Evolutionary conservation across 768 basidiomycete species (phyloP).

Genomic region (Suillus plorans): DNA sequence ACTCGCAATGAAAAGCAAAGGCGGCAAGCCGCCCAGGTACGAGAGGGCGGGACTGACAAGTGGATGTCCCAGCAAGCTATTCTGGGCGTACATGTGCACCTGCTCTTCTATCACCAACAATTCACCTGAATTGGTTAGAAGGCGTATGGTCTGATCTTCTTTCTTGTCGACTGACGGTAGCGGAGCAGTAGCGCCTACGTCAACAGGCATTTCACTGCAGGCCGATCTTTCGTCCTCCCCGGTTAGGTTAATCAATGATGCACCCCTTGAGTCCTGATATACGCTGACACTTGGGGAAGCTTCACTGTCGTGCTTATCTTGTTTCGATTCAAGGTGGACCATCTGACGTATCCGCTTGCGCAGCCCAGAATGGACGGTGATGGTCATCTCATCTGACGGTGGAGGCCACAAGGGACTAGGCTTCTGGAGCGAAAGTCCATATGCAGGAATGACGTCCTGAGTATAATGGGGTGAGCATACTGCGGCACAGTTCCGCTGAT

Average conservation of each 20-base stretch:
- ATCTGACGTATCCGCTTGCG: slow-evolving; percentile 61
- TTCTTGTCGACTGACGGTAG: slow-evolving; percentile 38
- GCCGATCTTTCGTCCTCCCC: slow-evolving; percentile 12
- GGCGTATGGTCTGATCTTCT: slow-evolving; percentile 43
- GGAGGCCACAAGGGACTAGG: slow-evolving; percentile 80
- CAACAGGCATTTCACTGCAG: slow-evolving; percentile 36
- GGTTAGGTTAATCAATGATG: slow-evolving; percentile 12
- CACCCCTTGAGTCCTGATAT: slow-evolving; percentile 9
- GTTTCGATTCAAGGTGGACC: slow-evolving; percentile 36
- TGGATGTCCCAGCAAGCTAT: slow-evolving; percentile 74
- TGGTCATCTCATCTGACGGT: slow-evolving; percentile 63
- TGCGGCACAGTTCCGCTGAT: background rate
- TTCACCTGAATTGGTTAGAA: slow-evolving; percentile 52
- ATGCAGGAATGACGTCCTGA: slow-evolving; percentile 79
- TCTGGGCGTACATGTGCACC: slow-evolving; percentile 85
- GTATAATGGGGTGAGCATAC: background rate
- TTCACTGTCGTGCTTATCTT: slow-evolving; percentile 11
- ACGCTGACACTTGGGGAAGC: background rate
- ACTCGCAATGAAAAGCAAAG: slow-evolving; percentile 79
- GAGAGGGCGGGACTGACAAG: slow-evolving; percentile 78
- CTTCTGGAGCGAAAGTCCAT: slow-evolving; percentile 76
- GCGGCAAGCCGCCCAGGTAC: slow-evolving; percentile 90
- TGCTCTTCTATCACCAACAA: slow-evolving; percentile 58
- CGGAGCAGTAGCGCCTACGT: slow-evolving; percentile 49
- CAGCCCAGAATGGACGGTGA: slow-evolving; percentile 54